Base-by-base conservation (phyloP, 1,284 basidiomycete genomes). In the Leccinum olivaceoglutinosum region DNA sequence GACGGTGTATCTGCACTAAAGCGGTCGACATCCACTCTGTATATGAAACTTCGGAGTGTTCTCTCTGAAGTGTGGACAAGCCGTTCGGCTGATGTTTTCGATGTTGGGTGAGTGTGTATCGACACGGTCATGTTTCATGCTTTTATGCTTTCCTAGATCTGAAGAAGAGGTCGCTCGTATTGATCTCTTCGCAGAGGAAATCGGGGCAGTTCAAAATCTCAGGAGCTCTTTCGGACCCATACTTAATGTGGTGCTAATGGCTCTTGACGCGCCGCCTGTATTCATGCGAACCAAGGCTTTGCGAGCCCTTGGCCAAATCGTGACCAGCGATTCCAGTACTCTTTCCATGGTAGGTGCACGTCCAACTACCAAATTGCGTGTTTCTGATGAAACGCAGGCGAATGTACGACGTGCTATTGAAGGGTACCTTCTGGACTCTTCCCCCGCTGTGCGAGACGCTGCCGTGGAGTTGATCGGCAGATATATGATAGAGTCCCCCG, bases 401-500 rank as follows among this genome's bases (percentile, higher is more conserved):
- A 89, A 86, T 68, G 92, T 95, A 46, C 86, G 89, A 25, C 80
- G 83, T 53, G 88, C 92, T 0, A 94, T 99, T 66, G 94, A 97
- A 75, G 87, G 86, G 25, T 92, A 96, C 71, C 82, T 99, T 18
- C 79, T 91, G 3, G 96, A 99, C 71, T 89, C 85, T 63, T 98
- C 96, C 0, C 89, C 96, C 1, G 90, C 91, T 32, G 97, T 99
- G 18, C 89, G 96, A 41, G 97, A 99, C 75, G 93, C 94, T 5
- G 94, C 96, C 5, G 92, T 99, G 8, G 95, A 97, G 66, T 80
- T 99, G 58, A 92, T 99, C 64, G 95, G 96, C 34, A 96, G 94
- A 77, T 97, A 98, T 72, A 88, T 98, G 76, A 85, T 96, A 32
- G 89, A 93, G 63, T 88, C 90, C 3, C 92, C 93, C 0, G 86